A percentile compares a stretch with the other conserved stretches of the same genome.
phyloP scores from a whole-genome alignment of 192 early-diverging fungal species.

The Coemansia sp. region DNA sequence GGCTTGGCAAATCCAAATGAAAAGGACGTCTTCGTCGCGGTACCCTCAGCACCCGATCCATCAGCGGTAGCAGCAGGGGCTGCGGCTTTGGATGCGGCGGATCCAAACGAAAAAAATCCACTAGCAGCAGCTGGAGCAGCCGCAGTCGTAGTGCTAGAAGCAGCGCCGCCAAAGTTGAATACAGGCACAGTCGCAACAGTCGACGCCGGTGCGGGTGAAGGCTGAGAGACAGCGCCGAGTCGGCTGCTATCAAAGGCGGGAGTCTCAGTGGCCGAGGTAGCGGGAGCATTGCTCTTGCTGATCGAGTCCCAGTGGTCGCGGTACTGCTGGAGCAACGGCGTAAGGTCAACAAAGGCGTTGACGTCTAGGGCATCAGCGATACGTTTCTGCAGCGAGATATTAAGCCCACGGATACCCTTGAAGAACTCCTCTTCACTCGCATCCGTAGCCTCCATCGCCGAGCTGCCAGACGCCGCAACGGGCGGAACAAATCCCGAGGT shows the following conservation, averaged over 20 bases:
- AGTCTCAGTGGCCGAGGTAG: not conserved
- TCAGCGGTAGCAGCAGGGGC: not conserved
- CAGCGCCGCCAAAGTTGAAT: conserved; percentile 6
- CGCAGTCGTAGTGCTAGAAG: not conserved
- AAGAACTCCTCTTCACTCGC: conserved; percentile 28
- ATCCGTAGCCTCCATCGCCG: not conserved
- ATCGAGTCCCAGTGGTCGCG: conserved; percentile 33
- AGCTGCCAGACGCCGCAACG: not conserved
- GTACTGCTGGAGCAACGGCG: conserved; percentile 46
- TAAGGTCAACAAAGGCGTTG: conserved; percentile 48
- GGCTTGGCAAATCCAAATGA: conserved; percentile 32
- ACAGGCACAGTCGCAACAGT: not conserved
- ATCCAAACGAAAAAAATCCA: conserved; percentile 27
- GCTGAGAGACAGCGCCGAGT: not conserved
- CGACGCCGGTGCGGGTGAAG: not conserved
- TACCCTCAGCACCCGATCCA: not conserved
- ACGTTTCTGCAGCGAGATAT: conserved; percentile 46
- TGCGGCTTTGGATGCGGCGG: conserved; percentile 20
- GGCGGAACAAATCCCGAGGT: conserved; percentile 25
- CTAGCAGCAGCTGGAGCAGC: not conserved
- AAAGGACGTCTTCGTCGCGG: conserved; percentile 31
- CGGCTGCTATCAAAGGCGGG: conserved; percentile 5
- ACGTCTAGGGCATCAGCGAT: conserved; percentile 26
- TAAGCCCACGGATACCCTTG: conserved; percentile 49
- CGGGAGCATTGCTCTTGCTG: not conserved